Percentiles rank a stretch among this genome's conserved stretches.
These are phyloP conservation scores for Mrakia blollopis DNA, from an alignment of 768 basidiomycete species.

Conservation along the genomic window DNA sequence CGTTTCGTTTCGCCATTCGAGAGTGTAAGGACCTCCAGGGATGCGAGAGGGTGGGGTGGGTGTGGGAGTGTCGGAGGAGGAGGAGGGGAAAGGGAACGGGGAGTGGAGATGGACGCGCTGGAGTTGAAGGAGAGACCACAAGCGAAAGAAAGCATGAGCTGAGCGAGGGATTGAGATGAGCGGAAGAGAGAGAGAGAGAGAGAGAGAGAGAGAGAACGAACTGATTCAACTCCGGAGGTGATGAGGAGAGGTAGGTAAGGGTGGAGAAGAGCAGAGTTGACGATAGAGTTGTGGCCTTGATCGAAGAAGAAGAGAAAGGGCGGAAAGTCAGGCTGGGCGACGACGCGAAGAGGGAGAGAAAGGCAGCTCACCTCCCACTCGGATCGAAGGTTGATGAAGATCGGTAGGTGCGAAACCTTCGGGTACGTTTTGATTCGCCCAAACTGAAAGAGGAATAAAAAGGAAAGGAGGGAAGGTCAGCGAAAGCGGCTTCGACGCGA, in stretches of 20 bases:
- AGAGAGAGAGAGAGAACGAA: not conserved
- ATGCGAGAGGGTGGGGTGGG: not conserved
- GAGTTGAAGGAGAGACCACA: too few relatives aligned
- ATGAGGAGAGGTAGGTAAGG: conserved; percentile 5
- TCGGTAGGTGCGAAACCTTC: not conserved
- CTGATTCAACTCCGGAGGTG: conserved; percentile 6
- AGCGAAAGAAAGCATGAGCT: not conserved
- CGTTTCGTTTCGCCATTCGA: not conserved
- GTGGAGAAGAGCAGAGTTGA: conserved; percentile 11
- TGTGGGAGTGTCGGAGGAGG: not conserved
- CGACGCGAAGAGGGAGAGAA: not conserved
- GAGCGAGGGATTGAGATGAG: not conserved
- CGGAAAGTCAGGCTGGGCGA: not conserved
- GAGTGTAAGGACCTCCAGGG: not conserved
- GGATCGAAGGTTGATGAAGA: not conserved
- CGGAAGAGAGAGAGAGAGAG: not conserved
- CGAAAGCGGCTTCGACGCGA: not conserved
- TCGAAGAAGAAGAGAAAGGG: not conserved
- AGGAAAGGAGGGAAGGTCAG: not conserved
- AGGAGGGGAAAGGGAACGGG: not conserved
- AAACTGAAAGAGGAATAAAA: not conserved
- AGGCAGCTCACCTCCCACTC: not conserved
- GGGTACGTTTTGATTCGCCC: not conserved
- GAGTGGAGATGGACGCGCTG: conserved; percentile 6
- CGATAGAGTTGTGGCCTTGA: conserved; percentile 14